phyloP scores from a whole-genome alignment of 192 early-diverging fungal genomes.

The Coemansia sp. region DNA sequence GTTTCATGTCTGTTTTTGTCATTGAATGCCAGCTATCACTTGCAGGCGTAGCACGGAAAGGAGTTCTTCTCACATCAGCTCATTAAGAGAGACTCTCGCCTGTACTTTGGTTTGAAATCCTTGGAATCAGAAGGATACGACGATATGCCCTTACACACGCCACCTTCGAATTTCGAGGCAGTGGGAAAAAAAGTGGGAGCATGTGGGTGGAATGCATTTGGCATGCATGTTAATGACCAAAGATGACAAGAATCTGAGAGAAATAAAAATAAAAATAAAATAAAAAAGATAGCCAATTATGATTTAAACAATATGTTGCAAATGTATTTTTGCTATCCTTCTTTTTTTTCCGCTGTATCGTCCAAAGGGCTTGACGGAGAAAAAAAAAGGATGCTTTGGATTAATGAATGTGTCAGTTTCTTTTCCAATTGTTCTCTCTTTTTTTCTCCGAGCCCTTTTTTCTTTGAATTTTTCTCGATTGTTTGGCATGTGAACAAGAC shows the following conservation, averaged over 20 bases:
- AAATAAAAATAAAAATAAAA: not conserved
- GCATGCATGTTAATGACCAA: not conserved
- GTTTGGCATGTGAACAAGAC: not conserved
- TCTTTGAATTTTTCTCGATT: not conserved
- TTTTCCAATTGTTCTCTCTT: not conserved
- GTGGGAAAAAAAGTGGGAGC: not conserved
- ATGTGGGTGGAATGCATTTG: not conserved
- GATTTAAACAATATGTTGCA: not conserved
- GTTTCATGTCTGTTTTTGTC: too few relatives aligned
- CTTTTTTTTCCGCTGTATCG: conserved; percentile 2
- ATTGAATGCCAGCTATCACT: too few relatives aligned
- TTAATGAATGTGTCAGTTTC: not conserved
- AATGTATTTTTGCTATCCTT: not conserved
- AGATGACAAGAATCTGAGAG: not conserved
- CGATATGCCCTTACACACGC: too few relatives aligned
- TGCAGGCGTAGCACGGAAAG: too few relatives aligned
- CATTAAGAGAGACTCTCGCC: too few relatives aligned
- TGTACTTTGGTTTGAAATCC: too few relatives aligned
- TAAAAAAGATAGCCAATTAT: not conserved
- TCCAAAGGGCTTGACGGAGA: not conserved
- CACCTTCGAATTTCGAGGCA: too few relatives aligned
- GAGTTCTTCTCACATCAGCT: too few relatives aligned
- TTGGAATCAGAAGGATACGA: too few relatives aligned
- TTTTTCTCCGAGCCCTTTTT: not conserved
- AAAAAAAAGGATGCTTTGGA: not conserved